Evolutionary conservation across 2,329 filamentous ascomycete species (phyloP), one percentile per base, ranked within the genome.

Genomic region (Chaetomiaceae sp.): DNA sequence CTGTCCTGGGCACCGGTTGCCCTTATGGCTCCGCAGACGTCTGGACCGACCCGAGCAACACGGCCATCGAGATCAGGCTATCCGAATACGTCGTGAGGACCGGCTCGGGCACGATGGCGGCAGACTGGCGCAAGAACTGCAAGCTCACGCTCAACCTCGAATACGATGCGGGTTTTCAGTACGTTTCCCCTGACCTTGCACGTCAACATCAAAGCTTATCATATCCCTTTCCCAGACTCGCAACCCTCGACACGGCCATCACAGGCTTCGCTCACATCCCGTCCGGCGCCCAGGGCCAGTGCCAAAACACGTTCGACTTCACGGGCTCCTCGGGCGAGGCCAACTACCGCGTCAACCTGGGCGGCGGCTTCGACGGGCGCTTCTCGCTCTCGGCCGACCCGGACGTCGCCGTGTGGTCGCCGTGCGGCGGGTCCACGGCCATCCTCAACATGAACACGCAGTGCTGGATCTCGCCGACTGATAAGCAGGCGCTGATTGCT

Each of bases 121-220:
- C 50, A 5, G 56, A 58, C 42, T 58, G 53, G 56, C 47, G 56
- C 20, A 58, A 58, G 43, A 58, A 58, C 39, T 58, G 56, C 54
- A 58, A 60, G 37, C 43, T 60, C 14, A 60, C 58, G 20, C 37
- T 60, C 27, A 60, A 60, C 47, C 29, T 60, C 12, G 53, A 51
- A 31, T 60, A 54, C n/a, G 53, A 58, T 34, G 42, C 51, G 22
- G 58, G 58, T 11, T 60, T 60, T 45, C 54, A 58, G 55, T 59
- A 49, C 23, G 49, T 27, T 33, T 2, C 19, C 3, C 4, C 6
- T 20, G 5, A 20, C 15, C 5, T 7, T 6, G 2, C 42, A 33
- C 3, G 2, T 4, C n/a, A 34, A 3, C 17, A 11, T 9, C 33
- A 25, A 19, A 1, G 17, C 7, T 23, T 7, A 38, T 15, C n/a